Base-by-base conservation (phyloP, 2,329 filamentous ascomycete species). In the Penicillium sp. region DNA sequence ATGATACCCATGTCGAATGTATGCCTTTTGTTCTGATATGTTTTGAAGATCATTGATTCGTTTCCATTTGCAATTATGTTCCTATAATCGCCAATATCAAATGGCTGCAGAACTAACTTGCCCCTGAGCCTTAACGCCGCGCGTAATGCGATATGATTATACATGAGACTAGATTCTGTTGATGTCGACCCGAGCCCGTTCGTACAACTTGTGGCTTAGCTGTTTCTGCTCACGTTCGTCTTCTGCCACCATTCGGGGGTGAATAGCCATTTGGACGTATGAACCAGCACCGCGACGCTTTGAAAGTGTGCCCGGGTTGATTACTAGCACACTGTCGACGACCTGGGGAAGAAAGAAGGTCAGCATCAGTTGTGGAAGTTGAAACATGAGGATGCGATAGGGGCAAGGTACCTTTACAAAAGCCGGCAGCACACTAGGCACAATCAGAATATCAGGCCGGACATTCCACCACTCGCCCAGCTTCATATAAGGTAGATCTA, bases 401-500 rank as follows among this genome's bases (percentile, higher is more conserved):
- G 7, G 1, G 9, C 10, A 26, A 69, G 81, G 62, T 78, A 94
- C 92, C 84, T 90, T 95, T 36, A 90, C 89, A 78, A 95, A 96
- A 2, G 91, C 88, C 23, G 89, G 89, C 62, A 97, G 74, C 43
- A 88, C 82, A 67, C 91, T 96, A 1, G 94, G 93, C 43, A 89
- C 79, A 44, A 97, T 79, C 66, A 97, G 74, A 35, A 97, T 81
- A 73, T 99, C 94, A 0, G 92, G 94, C 48, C 86, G 79, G 2
- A 91, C 88, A 59, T 88, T 89, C 66, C 94, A 82, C 85, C 96
- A 96, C 74, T 97, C 94, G 16, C 90, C 91, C 16, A 97, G 76
- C 75, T 94, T 93, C 62, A 95, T 70, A 73, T 94, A 96, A 59
- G 87, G 87, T 18, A 90, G 76, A 72, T 99, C 94, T 47, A 97